These are phyloP conservation scores for Flaveria robusta DNA, from an alignment of 129 eudicot species.

Conservation along the genomic window DNA sequence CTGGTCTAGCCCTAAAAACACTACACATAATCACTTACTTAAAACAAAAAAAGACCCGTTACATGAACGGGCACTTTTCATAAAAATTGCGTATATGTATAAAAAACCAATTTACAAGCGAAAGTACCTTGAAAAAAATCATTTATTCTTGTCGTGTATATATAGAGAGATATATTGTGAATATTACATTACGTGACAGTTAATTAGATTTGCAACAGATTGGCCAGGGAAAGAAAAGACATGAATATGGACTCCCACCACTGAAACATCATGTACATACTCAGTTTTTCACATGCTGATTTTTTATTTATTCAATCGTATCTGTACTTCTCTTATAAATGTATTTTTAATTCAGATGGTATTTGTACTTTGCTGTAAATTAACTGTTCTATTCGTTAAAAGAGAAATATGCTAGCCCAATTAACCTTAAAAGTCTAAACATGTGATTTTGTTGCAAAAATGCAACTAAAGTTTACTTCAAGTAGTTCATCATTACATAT, in stretches of 20 bases:
- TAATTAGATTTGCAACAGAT: conserved; percentile 26
- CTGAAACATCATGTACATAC: conserved; percentile 29
- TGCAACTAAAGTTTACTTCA: background rate
- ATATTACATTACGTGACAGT: conserved; percentile 21
- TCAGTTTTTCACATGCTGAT: conserved; percentile 34
- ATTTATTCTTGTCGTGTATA: background rate
- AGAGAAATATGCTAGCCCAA: background rate
- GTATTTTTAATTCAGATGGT: background rate
- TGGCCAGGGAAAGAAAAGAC: conserved; percentile 35
- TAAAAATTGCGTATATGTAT: background rate
- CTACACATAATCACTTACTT: no score
- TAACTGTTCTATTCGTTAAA: background rate
- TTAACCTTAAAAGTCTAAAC: background rate
- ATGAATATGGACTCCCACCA: conserved; percentile 45
- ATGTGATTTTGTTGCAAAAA: background rate
- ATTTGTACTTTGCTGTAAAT: background rate
- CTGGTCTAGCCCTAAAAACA: no score
- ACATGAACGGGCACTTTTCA: no score
- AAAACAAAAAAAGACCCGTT: no score
- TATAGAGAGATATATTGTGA: background rate
- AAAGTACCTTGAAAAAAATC: background rate
- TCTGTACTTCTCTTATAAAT: background rate
- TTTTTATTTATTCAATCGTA: conserved; percentile 17
- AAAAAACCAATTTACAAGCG: background rate
- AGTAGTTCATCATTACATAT: background rate